Conservation (phyloP, 2,329 filamentous ascomycete genomes). For the Diaporthe velutina region DNA sequence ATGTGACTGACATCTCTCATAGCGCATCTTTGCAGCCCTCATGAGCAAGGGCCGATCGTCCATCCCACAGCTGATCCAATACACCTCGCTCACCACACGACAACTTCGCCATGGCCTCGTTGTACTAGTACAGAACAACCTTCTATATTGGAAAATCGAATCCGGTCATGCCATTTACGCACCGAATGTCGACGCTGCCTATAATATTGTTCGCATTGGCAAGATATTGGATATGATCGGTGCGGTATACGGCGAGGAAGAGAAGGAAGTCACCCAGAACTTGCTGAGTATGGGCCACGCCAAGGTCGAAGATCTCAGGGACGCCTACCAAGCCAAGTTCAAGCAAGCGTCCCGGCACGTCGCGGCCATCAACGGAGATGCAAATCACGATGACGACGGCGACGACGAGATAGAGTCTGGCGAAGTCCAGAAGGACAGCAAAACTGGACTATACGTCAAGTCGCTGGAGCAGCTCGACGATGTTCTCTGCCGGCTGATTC, state of each 20-base stretch:
- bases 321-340: slow-evolving; percentile 65
- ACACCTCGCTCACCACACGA: slow-evolving; percentile 79
- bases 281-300: slow-evolving; percentile 84
- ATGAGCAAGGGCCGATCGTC: slow-evolving; percentile 83
- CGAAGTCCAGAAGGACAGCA: slow-evolving; percentile 48
- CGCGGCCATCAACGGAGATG: slow-evolving; percentile 25
- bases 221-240: slow-evolving; percentile 85
- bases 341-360: slow-evolving; percentile 43
- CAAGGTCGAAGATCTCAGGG: slow-evolving; percentile 76
- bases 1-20: slow-evolving; percentile 41
- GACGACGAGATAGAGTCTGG: slow-evolving; percentile 50
- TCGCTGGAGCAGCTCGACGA: slow-evolving; percentile 63
- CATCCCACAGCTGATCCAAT: slow-evolving; percentile 75
- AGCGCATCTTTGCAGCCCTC: slow-evolving; percentile 89
- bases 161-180: slow-evolving; percentile 82
- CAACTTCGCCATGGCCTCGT: slow-evolving; percentile 86
- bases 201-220: slow-evolving; percentile 83
- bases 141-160: slow-evolving; percentile 81
- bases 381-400: slow-evolving; percentile 47
- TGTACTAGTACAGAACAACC: slow-evolving; percentile 89
- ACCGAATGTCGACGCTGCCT: slow-evolving; percentile 83
- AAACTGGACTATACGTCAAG: slow-evolving; percentile 53
- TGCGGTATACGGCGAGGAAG: slow-evolving; percentile 79
- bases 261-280: slow-evolving; percentile 80
- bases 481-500: slow-evolving; percentile 67